These are phyloP conservation scores for Venturia carpophila DNA, from an alignment of 2,329 filamentous ascomycete species.

Conservation along the genomic window DNA sequence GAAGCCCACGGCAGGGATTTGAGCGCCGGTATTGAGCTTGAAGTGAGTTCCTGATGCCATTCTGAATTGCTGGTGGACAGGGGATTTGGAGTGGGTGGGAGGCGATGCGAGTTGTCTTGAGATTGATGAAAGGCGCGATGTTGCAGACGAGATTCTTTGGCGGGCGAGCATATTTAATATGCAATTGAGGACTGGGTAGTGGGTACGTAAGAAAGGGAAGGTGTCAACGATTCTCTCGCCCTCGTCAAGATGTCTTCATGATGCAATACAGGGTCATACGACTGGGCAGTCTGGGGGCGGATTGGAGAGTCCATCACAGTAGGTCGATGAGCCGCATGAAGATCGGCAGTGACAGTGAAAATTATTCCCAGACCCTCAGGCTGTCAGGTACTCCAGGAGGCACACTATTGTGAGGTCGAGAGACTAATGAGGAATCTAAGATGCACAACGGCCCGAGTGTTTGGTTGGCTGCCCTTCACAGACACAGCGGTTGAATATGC, in stretches of 20 bases:
- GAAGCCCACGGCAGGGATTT: slow-evolving; percentile 69
- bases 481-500: background rate
- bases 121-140: slow-evolving; percentile 3
- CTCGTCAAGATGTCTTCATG: background rate
- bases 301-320: slow-evolving; percentile 1
- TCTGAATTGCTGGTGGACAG: slow-evolving; percentile 10
- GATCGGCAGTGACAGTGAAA: background rate
- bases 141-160: background rate
- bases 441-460: no score
- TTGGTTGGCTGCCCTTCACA: no score
- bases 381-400: no score
- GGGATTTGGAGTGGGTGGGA: background rate
- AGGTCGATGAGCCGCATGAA: background rate
- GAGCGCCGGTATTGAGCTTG: slow-evolving; percentile 35
- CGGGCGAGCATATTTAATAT: slow-evolving; percentile 9
- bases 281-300: background rate
- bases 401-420: no score
- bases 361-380: background rate
- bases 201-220: background rate
- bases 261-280: background rate
- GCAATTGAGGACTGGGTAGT: background rate
- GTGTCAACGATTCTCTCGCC: background rate
- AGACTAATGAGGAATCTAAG: no score
- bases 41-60: slow-evolving; percentile 16
- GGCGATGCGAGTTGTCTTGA: slow-evolving; percentile 4